Conservation (phyloP, 1,139 yeast genomes). For the Candida freyschussii region DNA sequence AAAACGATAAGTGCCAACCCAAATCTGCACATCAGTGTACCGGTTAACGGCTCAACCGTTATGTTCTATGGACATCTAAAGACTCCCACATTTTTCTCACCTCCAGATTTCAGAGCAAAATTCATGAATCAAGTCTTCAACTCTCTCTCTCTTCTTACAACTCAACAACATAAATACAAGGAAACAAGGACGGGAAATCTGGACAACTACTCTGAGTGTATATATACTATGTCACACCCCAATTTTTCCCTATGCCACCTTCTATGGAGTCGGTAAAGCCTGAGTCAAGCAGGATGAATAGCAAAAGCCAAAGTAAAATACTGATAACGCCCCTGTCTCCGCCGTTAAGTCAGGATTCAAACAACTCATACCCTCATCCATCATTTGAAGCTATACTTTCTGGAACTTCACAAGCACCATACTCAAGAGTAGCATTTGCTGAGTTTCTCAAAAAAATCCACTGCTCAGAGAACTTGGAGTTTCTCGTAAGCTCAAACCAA, state of each 20-base stretch:
- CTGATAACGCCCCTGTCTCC: constrained; percentile 9
- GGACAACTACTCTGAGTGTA: too few species aligned
- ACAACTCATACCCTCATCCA: constrained; percentile 12
- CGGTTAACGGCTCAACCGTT: constrained; percentile 9
- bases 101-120: neutral
- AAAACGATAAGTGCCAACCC: too few species aligned
- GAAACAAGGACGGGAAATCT: too few species aligned
- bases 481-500: constrained; percentile 20
- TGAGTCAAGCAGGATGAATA: constrained; percentile 1
- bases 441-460: constrained; percentile 21
- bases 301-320: too few species aligned
- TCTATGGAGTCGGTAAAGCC: constrained; percentile 2
- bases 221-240: constrained; percentile 1
- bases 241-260: constrained; percentile 1
- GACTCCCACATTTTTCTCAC: constrained; percentile 1
- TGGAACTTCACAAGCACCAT: constrained; percentile 22
- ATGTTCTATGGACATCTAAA: constrained; percentile 5
- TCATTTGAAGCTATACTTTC: constrained; percentile 20
- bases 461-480: constrained; percentile 25
- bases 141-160: too few species aligned
- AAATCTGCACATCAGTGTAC: constrained; percentile 5
- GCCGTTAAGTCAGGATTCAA: constrained; percentile 6
- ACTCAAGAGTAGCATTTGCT: constrained; percentile 24
- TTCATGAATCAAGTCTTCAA: neutral
- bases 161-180: too few species aligned